Conservation (phyloP, 371 early-diverging fungal species). For the Rhizopus microsporus region DNA sequence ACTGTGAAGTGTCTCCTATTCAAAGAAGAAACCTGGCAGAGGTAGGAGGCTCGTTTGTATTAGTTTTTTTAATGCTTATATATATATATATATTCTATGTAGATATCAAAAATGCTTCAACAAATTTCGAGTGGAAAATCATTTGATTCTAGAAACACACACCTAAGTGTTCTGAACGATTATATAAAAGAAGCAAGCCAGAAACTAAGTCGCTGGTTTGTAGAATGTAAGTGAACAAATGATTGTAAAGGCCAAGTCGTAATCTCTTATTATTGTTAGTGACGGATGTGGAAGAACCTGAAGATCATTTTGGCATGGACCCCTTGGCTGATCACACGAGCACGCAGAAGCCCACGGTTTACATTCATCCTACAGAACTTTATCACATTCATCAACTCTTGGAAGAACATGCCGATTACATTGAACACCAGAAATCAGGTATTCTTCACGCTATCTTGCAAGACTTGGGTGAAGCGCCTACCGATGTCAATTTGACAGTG, state of each 20-base stretch:
- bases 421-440: conserved; percentile 66
- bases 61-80: neutral
- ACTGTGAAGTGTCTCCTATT: conserved; percentile 74
- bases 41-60: conserved; percentile 22
- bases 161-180: conserved; percentile 73
- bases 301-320: conserved; percentile 90
- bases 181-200: conserved; percentile 77
- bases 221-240: conserved; percentile 50
- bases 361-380: conserved; percentile 90
- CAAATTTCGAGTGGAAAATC: conserved; percentile 86
- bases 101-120: conserved; percentile 89
- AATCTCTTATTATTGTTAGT: conserved; percentile 38
- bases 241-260: neutral
- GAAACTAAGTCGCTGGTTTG: conserved; percentile 78
- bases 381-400: conserved; percentile 85
- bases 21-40: conserved; percentile 97
- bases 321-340: conserved; percentile 85
- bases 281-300: conserved; percentile 82
- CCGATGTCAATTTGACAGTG: conserved; percentile 45
- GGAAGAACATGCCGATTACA: conserved; percentile 70
- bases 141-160: conserved; percentile 68
- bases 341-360: conserved; percentile 86
- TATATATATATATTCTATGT: neutral
- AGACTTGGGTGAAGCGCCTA: conserved; percentile 83
- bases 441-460: conserved; percentile 78